Evolutionary conservation across 2,329 filamentous ascomycete species (phyloP).

Genomic region (Ophiostoma himal-ulmi): DNA sequence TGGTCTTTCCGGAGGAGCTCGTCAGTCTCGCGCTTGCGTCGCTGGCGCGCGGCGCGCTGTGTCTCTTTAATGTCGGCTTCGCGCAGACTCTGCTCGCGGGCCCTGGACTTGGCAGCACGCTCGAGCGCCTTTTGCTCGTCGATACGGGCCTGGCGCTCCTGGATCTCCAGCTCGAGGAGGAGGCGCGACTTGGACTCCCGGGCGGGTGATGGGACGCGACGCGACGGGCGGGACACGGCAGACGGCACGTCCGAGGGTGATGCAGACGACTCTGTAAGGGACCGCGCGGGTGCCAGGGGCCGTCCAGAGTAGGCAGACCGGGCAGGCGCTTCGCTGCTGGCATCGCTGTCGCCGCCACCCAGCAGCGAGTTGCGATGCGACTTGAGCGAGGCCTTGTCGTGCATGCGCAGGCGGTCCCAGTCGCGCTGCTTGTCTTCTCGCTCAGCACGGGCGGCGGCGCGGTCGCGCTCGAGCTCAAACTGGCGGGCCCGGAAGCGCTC

Average conservation of each 20-base stretch:
- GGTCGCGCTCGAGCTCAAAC: conserved; percentile 17
- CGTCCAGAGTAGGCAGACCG: background rate
- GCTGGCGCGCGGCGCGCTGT: conserved; percentile 6
- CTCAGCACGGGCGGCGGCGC: background rate
- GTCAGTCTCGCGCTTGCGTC: conserved; percentile 19
- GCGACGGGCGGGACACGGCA: background rate
- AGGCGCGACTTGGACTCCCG: background rate
- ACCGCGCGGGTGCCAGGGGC: background rate
- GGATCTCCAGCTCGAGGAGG: conserved; percentile 20
- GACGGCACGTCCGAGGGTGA: background rate
- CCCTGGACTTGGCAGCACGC: conserved; percentile 15
- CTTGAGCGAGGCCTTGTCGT: conserved; percentile 20
- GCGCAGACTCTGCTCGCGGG: conserved; percentile 3
- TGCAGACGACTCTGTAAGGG: background rate
- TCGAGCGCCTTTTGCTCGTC: conserved; percentile 16
- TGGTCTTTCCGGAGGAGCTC: background rate
- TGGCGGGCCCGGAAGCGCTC: conserved; percentile 15
- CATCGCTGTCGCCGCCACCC: background rate
- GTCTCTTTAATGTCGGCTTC: background rate
- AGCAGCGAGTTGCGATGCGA: background rate
- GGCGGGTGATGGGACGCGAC: background rate
- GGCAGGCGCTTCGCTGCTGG: background rate
- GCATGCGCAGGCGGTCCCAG: conserved; percentile 21
- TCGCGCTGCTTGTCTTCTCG: conserved; percentile 18
- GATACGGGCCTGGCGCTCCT: conserved; percentile 20